These are phyloP conservation scores for Coniella lustricola DNA, from an alignment of 2,329 filamentous ascomycete genomes.

Conservation along the genomic window DNA sequence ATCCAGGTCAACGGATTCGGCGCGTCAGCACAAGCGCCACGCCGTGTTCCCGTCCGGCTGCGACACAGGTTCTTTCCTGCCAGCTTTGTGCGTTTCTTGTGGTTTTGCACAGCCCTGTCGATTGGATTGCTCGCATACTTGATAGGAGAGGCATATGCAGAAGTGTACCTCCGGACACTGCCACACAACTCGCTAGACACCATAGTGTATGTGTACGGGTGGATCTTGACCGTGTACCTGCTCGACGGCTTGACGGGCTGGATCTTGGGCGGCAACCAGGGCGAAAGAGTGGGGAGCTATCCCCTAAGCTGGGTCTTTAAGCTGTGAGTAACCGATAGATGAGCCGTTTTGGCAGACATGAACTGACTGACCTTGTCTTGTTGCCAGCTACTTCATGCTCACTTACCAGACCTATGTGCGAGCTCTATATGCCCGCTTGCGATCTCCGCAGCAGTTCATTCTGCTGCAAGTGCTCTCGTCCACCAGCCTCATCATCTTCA, in stretches of 20 bases:
- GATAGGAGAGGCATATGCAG: slow-evolving; percentile 61
- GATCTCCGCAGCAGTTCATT: slow-evolving; percentile 58
- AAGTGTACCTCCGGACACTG: slow-evolving; percentile 60
- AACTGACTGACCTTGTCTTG: slow-evolving; percentile 3
- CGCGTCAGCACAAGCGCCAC: slow-evolving; percentile 15
- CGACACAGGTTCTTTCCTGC: slow-evolving; percentile 53
- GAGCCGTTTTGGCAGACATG: neutral
- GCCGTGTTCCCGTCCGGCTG: slow-evolving; percentile 32
- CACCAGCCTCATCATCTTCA: slow-evolving; percentile 54
- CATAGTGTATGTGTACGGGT: slow-evolving; percentile 63
- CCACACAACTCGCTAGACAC: slow-evolving; percentile 61
- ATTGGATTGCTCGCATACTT: slow-evolving; percentile 60
- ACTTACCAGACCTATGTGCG: slow-evolving; percentile 68
- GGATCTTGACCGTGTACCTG: slow-evolving; percentile 59
- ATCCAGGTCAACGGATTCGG: slow-evolving; percentile 5
- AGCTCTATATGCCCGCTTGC: slow-evolving; percentile 60
- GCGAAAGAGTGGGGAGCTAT: slow-evolving; percentile 61
- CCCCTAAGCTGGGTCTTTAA: slow-evolving; percentile 67
- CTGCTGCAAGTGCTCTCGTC: slow-evolving; percentile 59
- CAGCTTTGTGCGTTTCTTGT: slow-evolving; percentile 61
- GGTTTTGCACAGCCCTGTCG: slow-evolving; percentile 59
- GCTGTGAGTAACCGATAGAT: slow-evolving; percentile 38
- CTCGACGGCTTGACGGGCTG: slow-evolving; percentile 59
- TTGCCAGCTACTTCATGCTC: slow-evolving; percentile 53
- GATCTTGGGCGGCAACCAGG: slow-evolving; percentile 59